A percentile compares a stretch with the other conserved stretches of the same genome.
These are phyloP conservation scores for Esteya vermicola DNA, from an alignment of 2,329 filamentous ascomycete genomes.

Conservation along the genomic window DNA sequence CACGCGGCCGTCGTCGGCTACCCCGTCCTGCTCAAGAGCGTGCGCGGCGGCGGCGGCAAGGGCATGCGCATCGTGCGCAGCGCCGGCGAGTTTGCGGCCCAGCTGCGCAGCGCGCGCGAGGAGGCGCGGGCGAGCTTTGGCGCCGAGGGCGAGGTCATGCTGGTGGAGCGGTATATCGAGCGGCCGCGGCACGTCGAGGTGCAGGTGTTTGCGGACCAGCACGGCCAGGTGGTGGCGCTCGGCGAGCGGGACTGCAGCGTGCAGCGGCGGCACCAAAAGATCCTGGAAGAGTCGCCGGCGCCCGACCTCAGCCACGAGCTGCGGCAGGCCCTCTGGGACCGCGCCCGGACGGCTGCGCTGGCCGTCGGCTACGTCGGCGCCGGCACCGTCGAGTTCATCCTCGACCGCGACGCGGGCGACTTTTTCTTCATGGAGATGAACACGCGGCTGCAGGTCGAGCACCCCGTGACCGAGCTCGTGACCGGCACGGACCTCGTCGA, in stretches of 20 bases:
- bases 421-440: constrained; percentile 81
- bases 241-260: constrained; percentile 83
- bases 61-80: constrained; percentile 64
- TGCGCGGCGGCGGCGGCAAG: constrained; percentile 70
- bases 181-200: constrained; percentile 77
- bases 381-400: constrained; percentile 81
- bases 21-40: constrained; percentile 66
- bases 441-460: constrained; percentile 88
- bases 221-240: constrained; percentile 67
- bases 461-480: constrained; percentile 71
- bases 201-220: constrained; percentile 74
- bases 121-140: constrained; percentile 71
- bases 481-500: constrained; percentile 67
- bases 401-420: constrained; percentile 65
- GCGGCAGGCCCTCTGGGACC: constrained; percentile 48
- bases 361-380: constrained; percentile 81
- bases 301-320: constrained; percentile 48
- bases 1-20: constrained; percentile 60
- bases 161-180: constrained; percentile 72
- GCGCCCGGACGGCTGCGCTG: constrained; percentile 50
- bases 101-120: constrained; percentile 58
- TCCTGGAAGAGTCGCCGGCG: constrained; percentile 78
- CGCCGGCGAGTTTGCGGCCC: constrained; percentile 53
- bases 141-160: constrained; percentile 63
- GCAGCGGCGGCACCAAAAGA: constrained; percentile 79